Conservation (phyloP, 2,329 filamentous ascomycete species). For the Neurospora sp. region DNA sequence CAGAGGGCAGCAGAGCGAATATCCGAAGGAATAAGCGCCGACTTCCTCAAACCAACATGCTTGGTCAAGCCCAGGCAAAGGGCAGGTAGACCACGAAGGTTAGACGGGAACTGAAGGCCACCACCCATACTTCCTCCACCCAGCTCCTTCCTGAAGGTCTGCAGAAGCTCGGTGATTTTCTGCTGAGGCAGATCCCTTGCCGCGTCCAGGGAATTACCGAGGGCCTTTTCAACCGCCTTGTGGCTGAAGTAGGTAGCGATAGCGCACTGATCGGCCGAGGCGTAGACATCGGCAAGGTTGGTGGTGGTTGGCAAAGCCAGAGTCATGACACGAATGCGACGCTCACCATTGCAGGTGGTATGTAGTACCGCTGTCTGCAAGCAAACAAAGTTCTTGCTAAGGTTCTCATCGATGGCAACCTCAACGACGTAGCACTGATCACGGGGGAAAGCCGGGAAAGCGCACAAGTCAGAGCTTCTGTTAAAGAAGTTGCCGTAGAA, state of each 20-base stretch:
- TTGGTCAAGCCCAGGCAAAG: slow-evolving; percentile 94
- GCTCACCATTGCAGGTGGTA: slow-evolving; percentile 95
- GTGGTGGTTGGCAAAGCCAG: slow-evolving; percentile 88
- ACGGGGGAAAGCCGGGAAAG: slow-evolving; percentile 94
- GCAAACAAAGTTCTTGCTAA: slow-evolving; percentile 86
- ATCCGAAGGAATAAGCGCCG: slow-evolving; percentile 87
- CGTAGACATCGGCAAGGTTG: slow-evolving; percentile 82
- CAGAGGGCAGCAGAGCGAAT: slow-evolving; percentile 88
- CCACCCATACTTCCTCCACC: slow-evolving; percentile 93
- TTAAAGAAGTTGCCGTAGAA: slow-evolving; percentile 99
- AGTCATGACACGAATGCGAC: slow-evolving; percentile 89
- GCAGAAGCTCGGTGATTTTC: slow-evolving; percentile 84
- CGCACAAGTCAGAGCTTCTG: slow-evolving; percentile 90
- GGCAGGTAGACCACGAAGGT: slow-evolving; percentile 77
- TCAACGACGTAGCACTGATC: slow-evolving; percentile 98
- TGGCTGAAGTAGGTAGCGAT: slow-evolving; percentile 93
- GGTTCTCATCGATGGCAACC: slow-evolving; percentile 91
- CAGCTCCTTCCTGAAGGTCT: slow-evolving; percentile 95
- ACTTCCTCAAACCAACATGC: slow-evolving; percentile 88
- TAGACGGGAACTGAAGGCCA: slow-evolving; percentile 87
- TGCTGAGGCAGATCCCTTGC: slow-evolving; percentile 83
- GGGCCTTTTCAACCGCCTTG: slow-evolving; percentile 86
- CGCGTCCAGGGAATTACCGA: slow-evolving; percentile 79
- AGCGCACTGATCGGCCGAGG: slow-evolving; percentile 87
- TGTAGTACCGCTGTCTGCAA: slow-evolving; percentile 92